Evolutionary conservation across 2,329 filamentous ascomycete species (phyloP), one percentile per base, ranked within the genome.

Genomic region (Phialophora verrucosa): DNA sequence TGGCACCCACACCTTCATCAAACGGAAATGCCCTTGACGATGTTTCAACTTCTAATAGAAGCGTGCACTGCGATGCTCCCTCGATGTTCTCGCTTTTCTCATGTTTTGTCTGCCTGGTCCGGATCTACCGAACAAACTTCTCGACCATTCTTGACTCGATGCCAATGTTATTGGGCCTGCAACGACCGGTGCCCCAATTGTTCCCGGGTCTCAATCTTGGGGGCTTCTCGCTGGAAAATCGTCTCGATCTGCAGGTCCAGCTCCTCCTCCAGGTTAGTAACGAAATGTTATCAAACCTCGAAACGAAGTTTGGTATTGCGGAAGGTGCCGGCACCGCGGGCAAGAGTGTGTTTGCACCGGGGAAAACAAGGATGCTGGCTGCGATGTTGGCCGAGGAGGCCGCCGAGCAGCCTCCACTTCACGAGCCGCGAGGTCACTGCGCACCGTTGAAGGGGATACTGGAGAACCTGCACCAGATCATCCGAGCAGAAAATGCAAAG

Each of bases 91-190:
- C 59, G 29, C 47, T 66, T 8, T 44, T 51, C 20, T 62, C 64
- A 32, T 53, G 50, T 54, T 66, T 62, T 38, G 27, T 66, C 23
- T 55, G 51, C 32, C 42, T 66, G 10, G 53, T 62, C 17, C 64
- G 64, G 20, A 59, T 66, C 25, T 62, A 62, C 27, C 51, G 64
- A 14, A 62, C 53, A 17, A 62, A 62, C 20, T 53, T 66, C 27
- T 66, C 64, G 3, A 27, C 27, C 53, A 66, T 66, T 27, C 54
- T 51, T 20, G 64, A 66, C 31, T 66, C 64, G 23, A 55, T 66
- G 27, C 64, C 64, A 12, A 35, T 54, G 31, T 23, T 66, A 8
- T 25, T 53, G 3, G 42, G 29, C 10, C 29, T 51, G 8, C 47
- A 51, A 59, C 23, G 25, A 25, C 44, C 53, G 4, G 14, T 55